These are phyloP conservation scores for Neonectria faginata DNA, from an alignment of 2,329 filamentous ascomycete genomes.

Conservation along the genomic window DNA sequence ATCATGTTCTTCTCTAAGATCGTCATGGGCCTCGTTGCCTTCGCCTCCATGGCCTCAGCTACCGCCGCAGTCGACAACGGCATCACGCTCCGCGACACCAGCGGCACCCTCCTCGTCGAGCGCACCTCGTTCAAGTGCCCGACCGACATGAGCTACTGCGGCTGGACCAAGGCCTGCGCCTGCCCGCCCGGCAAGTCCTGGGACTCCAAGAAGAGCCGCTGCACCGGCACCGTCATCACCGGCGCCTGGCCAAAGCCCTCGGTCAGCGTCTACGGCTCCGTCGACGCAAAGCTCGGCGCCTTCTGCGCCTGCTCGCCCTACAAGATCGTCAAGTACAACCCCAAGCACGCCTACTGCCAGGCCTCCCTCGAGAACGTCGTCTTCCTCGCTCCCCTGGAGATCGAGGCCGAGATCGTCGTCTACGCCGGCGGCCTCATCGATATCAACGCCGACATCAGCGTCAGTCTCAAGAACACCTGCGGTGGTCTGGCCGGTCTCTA, in stretches of 20 bases:
- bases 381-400: conserved; percentile 49
- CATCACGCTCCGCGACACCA: conserved; percentile 32
- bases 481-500: conserved; percentile 51
- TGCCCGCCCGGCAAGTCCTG: conserved; percentile 57
- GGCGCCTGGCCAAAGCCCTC: conserved; percentile 52
- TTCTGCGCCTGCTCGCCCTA: conserved; percentile 53
- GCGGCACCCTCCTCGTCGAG: conserved; percentile 38
- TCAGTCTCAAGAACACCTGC: conserved; percentile 48
- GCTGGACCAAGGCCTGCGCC: conserved; percentile 56
- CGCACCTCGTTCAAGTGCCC: conserved; percentile 50
- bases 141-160: conserved; percentile 51
- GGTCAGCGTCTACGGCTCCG: conserved; percentile 40
- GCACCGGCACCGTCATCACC: conserved; percentile 42
- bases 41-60: conserved; percentile 45
- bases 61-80: conserved; percentile 49
- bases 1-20: conserved; percentile 50
- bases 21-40: conserved; percentile 41
- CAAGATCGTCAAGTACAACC: conserved; percentile 51
- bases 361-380: conserved; percentile 49
- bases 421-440: conserved; percentile 41
- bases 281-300: conserved; percentile 45
- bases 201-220: conserved; percentile 47
- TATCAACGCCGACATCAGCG: conserved; percentile 44
- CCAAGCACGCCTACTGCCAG: conserved; percentile 52
- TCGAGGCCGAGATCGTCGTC: conserved; percentile 46